phyloP scores from a whole-genome alignment of 164 flowering plant species.

The Macadamia tetraphylla region DNA sequence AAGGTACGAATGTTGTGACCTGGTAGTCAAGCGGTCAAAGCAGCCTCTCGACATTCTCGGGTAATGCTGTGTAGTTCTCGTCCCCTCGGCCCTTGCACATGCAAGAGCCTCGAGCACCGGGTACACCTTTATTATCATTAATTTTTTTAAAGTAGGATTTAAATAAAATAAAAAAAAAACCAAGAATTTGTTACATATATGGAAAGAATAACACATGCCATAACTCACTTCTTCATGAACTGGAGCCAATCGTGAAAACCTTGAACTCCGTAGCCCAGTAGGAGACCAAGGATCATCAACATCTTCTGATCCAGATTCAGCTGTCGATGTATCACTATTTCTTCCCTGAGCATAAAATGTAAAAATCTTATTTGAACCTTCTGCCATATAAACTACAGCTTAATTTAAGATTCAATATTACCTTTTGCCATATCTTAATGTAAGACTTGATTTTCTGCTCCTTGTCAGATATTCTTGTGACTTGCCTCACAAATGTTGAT shows the following conservation, averaged over 20 bases:
- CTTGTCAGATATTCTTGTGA: constrained; percentile 37
- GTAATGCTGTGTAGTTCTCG: no score
- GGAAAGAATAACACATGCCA: neutral
- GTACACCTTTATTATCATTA: no score
- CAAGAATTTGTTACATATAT: neutral
- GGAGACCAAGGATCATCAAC: constrained; percentile 56
- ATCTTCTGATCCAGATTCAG: constrained; percentile 54
- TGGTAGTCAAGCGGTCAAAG: no score
- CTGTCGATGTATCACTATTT: constrained; percentile 43
- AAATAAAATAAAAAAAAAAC: no score
- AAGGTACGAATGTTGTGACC: no score
- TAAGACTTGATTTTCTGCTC: constrained; percentile 35
- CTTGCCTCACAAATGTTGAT: constrained; percentile 49
- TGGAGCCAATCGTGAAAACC: constrained; percentile 38
- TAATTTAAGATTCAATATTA: constrained; percentile 6
- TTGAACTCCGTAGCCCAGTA: constrained; percentile 27
- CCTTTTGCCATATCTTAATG: constrained; percentile 49
- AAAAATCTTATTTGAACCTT: neutral
- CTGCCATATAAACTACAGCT: neutral
- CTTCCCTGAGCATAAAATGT: constrained; percentile 44
- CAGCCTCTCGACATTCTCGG: no score
- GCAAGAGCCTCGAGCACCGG: no score
- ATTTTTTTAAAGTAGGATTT: no score
- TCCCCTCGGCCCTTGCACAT: no score
- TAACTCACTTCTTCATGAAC: constrained; percentile 68